phyloP scores from a whole-genome alignment of 1,284 basidiomycete species.

The Irpex sp. region DNA sequence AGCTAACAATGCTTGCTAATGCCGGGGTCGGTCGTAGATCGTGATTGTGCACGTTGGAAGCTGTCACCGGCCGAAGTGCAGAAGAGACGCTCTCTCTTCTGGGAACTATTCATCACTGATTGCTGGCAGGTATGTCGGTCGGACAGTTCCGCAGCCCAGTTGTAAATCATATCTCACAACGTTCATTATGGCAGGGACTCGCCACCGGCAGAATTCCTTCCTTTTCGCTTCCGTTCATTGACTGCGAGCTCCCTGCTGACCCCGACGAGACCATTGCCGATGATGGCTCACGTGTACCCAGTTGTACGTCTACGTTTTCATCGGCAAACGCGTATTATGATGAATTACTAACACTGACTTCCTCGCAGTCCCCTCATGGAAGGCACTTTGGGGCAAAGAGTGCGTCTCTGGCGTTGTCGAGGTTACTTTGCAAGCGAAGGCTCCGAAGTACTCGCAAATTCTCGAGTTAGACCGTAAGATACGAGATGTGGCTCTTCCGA shows the following conservation, averaged over 20 bases:
- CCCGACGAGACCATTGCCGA: conserved; percentile 24
- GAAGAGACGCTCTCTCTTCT: conserved; percentile 40
- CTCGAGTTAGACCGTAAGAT: conserved; percentile 29
- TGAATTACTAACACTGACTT: conserved; percentile 2
- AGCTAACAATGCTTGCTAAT: background rate
- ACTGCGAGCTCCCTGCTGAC: conserved; percentile 27
- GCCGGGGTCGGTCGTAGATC: conserved; percentile 27
- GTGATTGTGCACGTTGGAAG: conserved; percentile 40
- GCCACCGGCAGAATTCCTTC: conserved; percentile 27
- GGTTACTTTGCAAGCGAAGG: conserved; percentile 58
- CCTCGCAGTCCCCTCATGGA: conserved; percentile 62
- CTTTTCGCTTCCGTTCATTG: conserved; percentile 27
- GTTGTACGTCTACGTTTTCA: conserved; percentile 19
- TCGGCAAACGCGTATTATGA: background rate
- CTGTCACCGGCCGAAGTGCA: conserved; percentile 35
- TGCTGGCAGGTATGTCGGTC: conserved; percentile 30
- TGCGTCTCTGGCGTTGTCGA: conserved; percentile 65
- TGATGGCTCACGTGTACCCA: conserved; percentile 24
- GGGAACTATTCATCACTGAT: conserved; percentile 42
- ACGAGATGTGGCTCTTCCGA: conserved; percentile 30
- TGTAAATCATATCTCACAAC: background rate
- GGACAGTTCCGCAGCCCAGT: background rate
- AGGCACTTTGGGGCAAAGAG: conserved; percentile 65
- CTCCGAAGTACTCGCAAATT: conserved; percentile 43
- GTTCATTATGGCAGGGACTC: conserved; percentile 18